These are phyloP conservation scores for Capsicum chinense DNA, from an alignment of 257 asterid species.

Conservation along the genomic window DNA sequence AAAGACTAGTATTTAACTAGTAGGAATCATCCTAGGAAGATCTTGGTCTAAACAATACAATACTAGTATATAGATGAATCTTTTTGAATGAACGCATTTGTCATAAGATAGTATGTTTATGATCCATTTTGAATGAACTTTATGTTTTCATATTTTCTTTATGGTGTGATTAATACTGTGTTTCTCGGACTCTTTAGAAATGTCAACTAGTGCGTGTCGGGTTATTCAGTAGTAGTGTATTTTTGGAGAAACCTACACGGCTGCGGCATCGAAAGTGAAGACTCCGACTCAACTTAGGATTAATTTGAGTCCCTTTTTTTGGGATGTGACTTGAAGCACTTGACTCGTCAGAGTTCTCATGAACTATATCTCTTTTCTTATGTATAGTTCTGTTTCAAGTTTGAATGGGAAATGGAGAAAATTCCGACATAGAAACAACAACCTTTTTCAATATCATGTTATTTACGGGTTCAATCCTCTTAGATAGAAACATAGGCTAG, in stretches of 20 bases:
- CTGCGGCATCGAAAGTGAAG: no score
- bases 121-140: not conserved
- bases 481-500: not conserved
- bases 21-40: not conserved
- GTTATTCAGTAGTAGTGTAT: no score
- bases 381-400: not conserved
- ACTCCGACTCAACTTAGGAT: no score
- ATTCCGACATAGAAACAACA: not conserved
- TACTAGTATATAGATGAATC: not conserved
- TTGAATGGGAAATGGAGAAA: not conserved
- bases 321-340: not conserved
- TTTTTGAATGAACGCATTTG: not conserved
- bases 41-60: not conserved
- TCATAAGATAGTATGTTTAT: not conserved
- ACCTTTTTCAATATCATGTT: not conserved
- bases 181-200: no score
- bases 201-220: no score
- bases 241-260: no score
- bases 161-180: not conserved
- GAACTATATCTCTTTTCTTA: not conserved
- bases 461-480: not conserved
- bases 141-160: not conserved
- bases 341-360: not conserved
- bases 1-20: constrained; percentile 4
- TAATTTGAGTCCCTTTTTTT: constrained; percentile 1